Conservation (phyloP, 1,284 basidiomycete species). For the Boletus smithii region DNA sequence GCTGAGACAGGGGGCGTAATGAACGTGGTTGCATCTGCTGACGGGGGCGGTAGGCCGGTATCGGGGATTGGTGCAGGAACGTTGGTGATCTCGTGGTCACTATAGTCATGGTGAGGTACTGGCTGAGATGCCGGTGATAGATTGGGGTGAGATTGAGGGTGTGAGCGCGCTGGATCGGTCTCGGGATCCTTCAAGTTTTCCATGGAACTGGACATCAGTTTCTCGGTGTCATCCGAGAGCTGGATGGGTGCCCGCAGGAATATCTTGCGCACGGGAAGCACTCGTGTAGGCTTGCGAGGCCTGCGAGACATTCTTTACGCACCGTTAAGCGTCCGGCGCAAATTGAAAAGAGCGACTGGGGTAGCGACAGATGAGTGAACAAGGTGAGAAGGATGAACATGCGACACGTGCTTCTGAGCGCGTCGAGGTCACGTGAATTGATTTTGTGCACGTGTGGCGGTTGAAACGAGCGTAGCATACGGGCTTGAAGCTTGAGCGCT, state of each 20-base stretch:
- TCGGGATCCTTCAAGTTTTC: slow-evolving; percentile 1
- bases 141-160: slow-evolving; percentile 8
- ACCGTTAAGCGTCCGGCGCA: slow-evolving; percentile 31
- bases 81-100: slow-evolving; percentile 38
- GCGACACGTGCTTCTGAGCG: slow-evolving; percentile 23
- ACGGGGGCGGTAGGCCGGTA: slow-evolving; percentile 35
- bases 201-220: slow-evolving; percentile 12
- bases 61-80: slow-evolving; percentile 58
- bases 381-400: slow-evolving; percentile 11
- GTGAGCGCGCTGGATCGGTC: slow-evolving; percentile 2
- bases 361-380: slow-evolving; percentile 13
- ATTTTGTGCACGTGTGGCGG: slow-evolving; percentile 24
- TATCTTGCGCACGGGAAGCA: slow-evolving; percentile 11
- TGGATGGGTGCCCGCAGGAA: slow-evolving; percentile 11
- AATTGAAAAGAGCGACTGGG: slow-evolving; percentile 28
- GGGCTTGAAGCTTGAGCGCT: too few relatives aligned
- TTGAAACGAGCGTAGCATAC: too few relatives aligned
- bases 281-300: slow-evolving; percentile 14
- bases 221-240: slow-evolving; percentile 26
- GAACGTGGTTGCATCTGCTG: slow-evolving; percentile 9
- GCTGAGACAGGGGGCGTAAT: not conserved
- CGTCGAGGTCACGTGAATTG: slow-evolving; percentile 32
- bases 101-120: slow-evolving; percentile 25
- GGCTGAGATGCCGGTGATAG: slow-evolving; percentile 11
- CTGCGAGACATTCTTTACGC: slow-evolving; percentile 18